A percentile compares a stretch with the other conserved stretches of the same genome.
Evolutionary conservation across 305 asterid genomes (phyloP).

Genomic region (Striga hermonthica): DNA sequence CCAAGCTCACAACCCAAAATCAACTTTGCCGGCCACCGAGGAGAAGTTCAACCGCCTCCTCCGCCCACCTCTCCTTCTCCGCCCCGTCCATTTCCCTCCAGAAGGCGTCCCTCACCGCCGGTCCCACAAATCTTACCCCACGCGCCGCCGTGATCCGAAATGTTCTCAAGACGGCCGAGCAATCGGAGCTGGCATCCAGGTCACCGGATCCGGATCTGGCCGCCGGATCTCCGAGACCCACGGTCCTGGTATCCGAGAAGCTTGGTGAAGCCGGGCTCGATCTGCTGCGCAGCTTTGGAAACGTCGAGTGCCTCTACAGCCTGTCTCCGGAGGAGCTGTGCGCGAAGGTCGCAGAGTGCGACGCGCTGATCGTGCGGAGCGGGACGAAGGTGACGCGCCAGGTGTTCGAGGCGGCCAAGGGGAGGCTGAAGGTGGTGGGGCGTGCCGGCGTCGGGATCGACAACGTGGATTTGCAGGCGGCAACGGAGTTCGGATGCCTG

Average conservation of each 20-base stretch:
- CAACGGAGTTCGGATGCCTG: slow-evolving; percentile 82
- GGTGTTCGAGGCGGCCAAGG: slow-evolving; percentile 73
- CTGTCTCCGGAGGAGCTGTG: slow-evolving; percentile 63
- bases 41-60: neutral
- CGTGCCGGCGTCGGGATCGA: slow-evolving; percentile 94
- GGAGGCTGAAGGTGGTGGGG: slow-evolving; percentile 78
- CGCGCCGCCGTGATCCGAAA: slow-evolving; percentile 4
- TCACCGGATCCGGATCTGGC: slow-evolving; percentile 24
- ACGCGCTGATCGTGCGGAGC: slow-evolving; percentile 82
- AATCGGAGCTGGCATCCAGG: slow-evolving; percentile 26
- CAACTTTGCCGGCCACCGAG: slow-evolving; percentile 10
- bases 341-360: slow-evolving; percentile 57
- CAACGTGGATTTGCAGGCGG: slow-evolving; percentile 86
- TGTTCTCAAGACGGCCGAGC: slow-evolving; percentile 35
- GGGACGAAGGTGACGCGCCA: slow-evolving; percentile 83
- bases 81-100: slow-evolving; percentile 28
- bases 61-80: slow-evolving; percentile 22
- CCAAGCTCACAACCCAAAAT: slow-evolving; percentile 22
- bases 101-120: slow-evolving; percentile 29
- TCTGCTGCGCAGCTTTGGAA: slow-evolving; percentile 48
- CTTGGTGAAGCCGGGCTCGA: slow-evolving; percentile 75
- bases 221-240: slow-evolving; percentile 41
- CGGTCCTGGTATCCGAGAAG: slow-evolving; percentile 79
- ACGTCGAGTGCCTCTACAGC: slow-evolving; percentile 58
- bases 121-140: neutral